These are phyloP conservation scores for Gastrodia elata DNA, from an alignment of 106 monocot species.

Conservation along the genomic window DNA sequence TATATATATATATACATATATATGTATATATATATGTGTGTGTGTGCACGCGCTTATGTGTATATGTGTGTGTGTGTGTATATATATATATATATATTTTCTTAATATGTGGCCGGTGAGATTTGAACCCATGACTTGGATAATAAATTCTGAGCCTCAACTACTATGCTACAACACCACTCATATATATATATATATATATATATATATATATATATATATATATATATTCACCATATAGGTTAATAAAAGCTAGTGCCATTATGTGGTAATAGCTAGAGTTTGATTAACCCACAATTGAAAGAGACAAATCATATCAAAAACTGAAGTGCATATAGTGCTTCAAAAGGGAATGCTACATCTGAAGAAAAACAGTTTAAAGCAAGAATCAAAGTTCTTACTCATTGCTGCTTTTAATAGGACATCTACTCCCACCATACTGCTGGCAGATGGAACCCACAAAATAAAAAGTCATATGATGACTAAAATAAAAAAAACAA, in stretches of 20 bases:
- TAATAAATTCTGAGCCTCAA: too few relatives aligned
- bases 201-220: too few relatives aligned
- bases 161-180: too few relatives aligned
- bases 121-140: too few relatives aligned
- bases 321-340: background rate
- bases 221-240: background rate
- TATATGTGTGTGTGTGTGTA: too few relatives aligned
- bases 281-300: background rate
- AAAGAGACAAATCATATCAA: background rate
- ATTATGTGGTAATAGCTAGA: background rate
- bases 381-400: background rate
- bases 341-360: background rate
- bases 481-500: background rate
- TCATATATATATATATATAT: too few relatives aligned
- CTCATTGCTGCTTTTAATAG: background rate
- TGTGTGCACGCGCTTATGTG: too few relatives aligned
- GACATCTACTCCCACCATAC: background rate
- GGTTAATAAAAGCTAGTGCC: background rate
- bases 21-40: too few relatives aligned
- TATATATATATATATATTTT: too few relatives aligned
- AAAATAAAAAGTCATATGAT: background rate
- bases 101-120: too few relatives aligned
- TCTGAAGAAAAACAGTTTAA: background rate
- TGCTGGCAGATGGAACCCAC: background rate
- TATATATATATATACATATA: too few relatives aligned